Conservation (phyloP, 169 alveolate species). For the Plasmodium knowlesi region DNA sequence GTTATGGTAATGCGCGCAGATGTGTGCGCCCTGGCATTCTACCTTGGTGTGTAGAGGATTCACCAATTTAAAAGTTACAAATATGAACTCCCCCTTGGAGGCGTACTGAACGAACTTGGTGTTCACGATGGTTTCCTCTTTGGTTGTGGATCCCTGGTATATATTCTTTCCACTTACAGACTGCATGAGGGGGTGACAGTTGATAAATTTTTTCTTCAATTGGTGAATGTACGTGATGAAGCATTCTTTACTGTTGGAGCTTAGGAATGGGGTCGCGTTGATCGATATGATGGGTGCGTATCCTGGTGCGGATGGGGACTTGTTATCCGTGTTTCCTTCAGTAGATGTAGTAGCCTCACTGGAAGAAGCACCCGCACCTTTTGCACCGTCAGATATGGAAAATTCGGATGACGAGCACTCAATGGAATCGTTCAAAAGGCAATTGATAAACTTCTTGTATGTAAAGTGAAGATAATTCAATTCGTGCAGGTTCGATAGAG, state of each 20-base stretch:
- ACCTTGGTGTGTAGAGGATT: conserved; percentile 59
- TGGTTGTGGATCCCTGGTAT: conserved; percentile 15
- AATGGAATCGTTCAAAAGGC: conserved; percentile 8
- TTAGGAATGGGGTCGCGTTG: conserved; percentile 7
- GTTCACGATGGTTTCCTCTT: conserved; percentile 33
- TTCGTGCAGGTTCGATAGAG: not conserved
- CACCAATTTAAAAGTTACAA: conserved; percentile 17
- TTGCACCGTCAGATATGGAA: not conserved
- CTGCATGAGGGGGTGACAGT: not conserved
- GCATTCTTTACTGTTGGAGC: not conserved
- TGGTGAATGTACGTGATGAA: conserved; percentile 17
- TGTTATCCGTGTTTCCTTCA: not conserved
- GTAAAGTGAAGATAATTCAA: conserved; percentile 21
- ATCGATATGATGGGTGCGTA: not conserved
- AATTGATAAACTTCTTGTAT: conserved; percentile 31
- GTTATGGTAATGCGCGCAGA: conserved; percentile 46
- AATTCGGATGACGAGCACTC: not conserved
- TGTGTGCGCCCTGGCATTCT: conserved; percentile 53
- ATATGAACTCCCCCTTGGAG: conserved; percentile 22
- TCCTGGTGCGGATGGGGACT: no score
- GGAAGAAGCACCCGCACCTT: no score
- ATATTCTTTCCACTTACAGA: conserved; percentile 20
- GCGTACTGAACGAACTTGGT: conserved; percentile 35
- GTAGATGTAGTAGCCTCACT: not conserved
- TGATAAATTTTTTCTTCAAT: conserved; percentile 18